Conservation (phyloP, 805 yeast species). For the Candida koratica region DNA sequence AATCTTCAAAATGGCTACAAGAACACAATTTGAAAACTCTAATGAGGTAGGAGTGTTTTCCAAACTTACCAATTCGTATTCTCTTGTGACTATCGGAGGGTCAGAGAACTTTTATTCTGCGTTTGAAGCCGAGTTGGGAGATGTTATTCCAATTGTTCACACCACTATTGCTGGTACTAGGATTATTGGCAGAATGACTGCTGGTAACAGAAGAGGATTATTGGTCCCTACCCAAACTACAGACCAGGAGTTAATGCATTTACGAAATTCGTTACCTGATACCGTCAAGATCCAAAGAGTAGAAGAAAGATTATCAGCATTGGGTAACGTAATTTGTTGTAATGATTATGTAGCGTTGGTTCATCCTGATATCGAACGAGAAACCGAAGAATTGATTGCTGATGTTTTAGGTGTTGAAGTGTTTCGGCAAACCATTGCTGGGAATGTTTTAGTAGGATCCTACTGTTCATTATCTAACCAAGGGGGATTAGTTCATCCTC, state of each 20-base stretch:
- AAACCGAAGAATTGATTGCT: slow-evolving; percentile 96
- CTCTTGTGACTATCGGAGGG: slow-evolving; percentile 95
- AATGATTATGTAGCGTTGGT: slow-evolving; percentile 98
- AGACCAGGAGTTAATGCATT: slow-evolving; percentile 96
- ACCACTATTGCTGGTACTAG: slow-evolving; percentile 98
- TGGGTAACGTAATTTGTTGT: slow-evolving; percentile 97
- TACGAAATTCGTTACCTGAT: slow-evolving; percentile 95
- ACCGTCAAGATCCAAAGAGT: slow-evolving; percentile 94
- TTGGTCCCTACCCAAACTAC: slow-evolving; percentile 97
- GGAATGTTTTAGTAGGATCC: slow-evolving; percentile 95
- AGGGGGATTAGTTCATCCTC: slow-evolving; percentile 98
- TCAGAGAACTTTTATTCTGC: slow-evolving; percentile 83
- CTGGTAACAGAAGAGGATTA: slow-evolving; percentile 96
- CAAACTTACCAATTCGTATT: slow-evolving; percentile 92
- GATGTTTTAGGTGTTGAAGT: slow-evolving; percentile 98
- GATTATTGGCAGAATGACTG: slow-evolving; percentile 96
- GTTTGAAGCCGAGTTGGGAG: slow-evolving; percentile 96
- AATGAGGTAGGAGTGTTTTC: slow-evolving; percentile 84
- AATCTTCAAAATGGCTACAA: slow-evolving; percentile 35
- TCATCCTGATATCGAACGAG: slow-evolving; percentile 98
- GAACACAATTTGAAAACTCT: slow-evolving; percentile 49
- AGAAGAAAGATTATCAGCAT: slow-evolving; percentile 93
- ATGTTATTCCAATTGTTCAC: slow-evolving; percentile 92
- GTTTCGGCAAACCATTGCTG: slow-evolving; percentile 97
- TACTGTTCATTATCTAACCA: slow-evolving; percentile 93